These are phyloP conservation scores for Xylaria sp. DNA, from an alignment of 2,329 filamentous ascomycete species.

Conservation along the genomic window DNA sequence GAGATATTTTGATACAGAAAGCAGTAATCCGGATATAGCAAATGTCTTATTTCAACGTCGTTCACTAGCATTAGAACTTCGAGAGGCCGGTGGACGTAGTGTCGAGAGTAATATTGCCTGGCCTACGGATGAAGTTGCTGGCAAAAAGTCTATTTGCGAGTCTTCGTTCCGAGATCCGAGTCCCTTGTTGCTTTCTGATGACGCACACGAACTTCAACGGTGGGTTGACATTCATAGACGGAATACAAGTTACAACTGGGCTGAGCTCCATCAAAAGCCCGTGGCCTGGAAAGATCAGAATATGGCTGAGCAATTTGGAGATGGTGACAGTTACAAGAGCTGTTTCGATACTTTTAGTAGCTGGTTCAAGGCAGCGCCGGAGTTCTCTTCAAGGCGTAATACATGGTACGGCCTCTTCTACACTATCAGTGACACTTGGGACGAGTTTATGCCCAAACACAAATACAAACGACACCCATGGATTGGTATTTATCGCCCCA, in stretches of 20 bases:
- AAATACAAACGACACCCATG: constrained; percentile 52
- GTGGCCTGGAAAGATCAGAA: constrained; percentile 50
- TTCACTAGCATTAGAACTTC: constrained; percentile 14
- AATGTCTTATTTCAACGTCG: constrained; percentile 20
- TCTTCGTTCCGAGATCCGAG: constrained; percentile 20
- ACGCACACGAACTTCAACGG: constrained; percentile 27
- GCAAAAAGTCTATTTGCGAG: constrained; percentile 19
- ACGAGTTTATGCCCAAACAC: constrained; percentile 32
- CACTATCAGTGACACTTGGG: constrained; percentile 50
- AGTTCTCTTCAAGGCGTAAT: constrained; percentile 34
- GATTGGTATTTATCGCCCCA: constrained; percentile 55
- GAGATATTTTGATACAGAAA: constrained; percentile 44
- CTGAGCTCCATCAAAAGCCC: constrained; percentile 45
- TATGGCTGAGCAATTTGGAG: constrained; percentile 46
- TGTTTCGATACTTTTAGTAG: constrained; percentile 41
- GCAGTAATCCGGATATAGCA: constrained; percentile 47
- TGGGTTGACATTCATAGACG: constrained; percentile 26
- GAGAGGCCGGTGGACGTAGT: constrained; percentile 12
- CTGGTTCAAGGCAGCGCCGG: constrained; percentile 44
- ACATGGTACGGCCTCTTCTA: constrained; percentile 57
- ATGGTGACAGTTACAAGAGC: constrained; percentile 36
- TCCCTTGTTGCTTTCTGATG: constrained; percentile 26
- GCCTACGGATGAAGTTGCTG: not conserved
- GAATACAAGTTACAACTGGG: constrained; percentile 24
- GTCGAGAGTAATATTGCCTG: constrained; percentile 21